Percentiles rank a stretch among this genome's conserved stretches.
phyloP scores from a whole-genome alignment of 2,329 filamentous ascomycete species.

The Xylaria sp. region DNA sequence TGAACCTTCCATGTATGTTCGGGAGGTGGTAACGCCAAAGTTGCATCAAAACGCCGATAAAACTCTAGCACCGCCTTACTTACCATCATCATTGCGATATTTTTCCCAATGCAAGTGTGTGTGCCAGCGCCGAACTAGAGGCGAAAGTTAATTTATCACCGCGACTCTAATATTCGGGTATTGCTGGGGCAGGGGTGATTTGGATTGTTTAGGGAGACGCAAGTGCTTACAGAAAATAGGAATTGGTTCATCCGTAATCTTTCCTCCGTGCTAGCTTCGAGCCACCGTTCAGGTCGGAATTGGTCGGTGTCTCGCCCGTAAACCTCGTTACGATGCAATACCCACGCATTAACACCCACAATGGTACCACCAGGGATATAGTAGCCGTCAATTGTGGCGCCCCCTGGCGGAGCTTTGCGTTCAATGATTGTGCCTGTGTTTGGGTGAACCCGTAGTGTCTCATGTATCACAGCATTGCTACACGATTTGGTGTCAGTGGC shows the following conservation, averaged over 20 bases:
- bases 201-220: not conserved
- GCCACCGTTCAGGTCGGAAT: conserved; percentile 1
- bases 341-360: conserved; percentile 10
- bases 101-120: conserved; percentile 1
- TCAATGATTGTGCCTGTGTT: not conserved
- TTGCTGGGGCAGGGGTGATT: not conserved
- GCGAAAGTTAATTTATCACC: not conserved
- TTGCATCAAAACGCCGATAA: not conserved
- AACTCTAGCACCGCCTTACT: not conserved
- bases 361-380: not conserved
- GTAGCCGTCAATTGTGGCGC: not conserved
- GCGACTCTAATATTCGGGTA: not conserved
- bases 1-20: not conserved
- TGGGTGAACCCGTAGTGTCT: not conserved
- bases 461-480: conserved; percentile 9
- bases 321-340: not conserved
- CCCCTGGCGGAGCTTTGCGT: not conserved
- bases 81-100: conserved; percentile 7
- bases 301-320: not conserved
- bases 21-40: not conserved
- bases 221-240: not conserved
- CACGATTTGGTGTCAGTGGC: not conserved
- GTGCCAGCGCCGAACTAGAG: conserved; percentile 12
- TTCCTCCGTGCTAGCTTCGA: not conserved
- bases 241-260: not conserved